phyloP scores from a whole-genome alignment of 768 basidiomycete species.

The Amanita rimosa region DNA sequence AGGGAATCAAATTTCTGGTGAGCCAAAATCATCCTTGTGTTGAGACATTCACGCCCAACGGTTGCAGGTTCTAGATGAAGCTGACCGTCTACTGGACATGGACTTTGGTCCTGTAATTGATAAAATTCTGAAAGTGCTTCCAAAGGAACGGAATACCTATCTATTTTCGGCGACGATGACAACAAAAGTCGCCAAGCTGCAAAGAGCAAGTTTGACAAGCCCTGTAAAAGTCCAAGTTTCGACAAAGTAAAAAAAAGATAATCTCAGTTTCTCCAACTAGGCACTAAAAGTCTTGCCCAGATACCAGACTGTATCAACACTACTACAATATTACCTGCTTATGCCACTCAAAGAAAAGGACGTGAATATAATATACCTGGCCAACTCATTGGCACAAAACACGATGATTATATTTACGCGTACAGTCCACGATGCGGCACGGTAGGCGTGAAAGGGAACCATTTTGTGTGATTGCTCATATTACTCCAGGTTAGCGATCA shows the following conservation, averaged over 20 bases:
- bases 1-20: conserved; percentile 81
- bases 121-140: conserved; percentile 91
- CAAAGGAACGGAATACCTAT: conserved; percentile 89
- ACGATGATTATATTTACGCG: conserved; percentile 95
- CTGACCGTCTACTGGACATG: conserved; percentile 90
- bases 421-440: conserved; percentile 88
- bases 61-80: conserved; percentile 88
- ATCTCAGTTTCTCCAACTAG: background rate
- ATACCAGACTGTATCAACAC: conserved; percentile 93
- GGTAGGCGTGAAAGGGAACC: conserved; percentile 28
- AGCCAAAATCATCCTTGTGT: conserved; percentile 15
- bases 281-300: conserved; percentile 25
- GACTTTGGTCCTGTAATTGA: conserved; percentile 95
- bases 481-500: conserved; percentile 63
- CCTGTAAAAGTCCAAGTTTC: conserved; percentile 93
- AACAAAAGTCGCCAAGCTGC: conserved; percentile 93
- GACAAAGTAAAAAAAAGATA: conserved; percentile 56
- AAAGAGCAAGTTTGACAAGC: conserved; percentile 85
- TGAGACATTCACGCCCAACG: background rate
- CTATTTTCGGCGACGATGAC: conserved; percentile 99
- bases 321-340: conserved; percentile 93
- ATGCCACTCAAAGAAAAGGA: conserved; percentile 90
- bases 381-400: conserved; percentile 82
- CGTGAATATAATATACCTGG: conserved; percentile 78
- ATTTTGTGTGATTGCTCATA: background rate